These are phyloP conservation scores for Venturia nashicola DNA, from an alignment of 2,329 filamentous ascomycete genomes.

Conservation along the genomic window DNA sequence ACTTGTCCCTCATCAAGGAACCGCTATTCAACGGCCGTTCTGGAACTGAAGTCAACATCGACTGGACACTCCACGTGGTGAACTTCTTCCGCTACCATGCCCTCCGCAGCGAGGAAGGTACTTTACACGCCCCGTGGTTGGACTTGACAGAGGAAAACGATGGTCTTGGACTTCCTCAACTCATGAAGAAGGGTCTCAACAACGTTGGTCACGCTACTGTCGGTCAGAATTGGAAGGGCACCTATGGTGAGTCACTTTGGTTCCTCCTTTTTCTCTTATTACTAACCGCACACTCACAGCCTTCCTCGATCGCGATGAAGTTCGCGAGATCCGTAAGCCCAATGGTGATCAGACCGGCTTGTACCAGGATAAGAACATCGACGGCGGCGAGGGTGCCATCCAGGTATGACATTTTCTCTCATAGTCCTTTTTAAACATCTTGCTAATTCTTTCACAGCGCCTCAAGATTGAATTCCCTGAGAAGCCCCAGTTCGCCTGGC, in stretches of 20 bases:
- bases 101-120: constrained; percentile 23
- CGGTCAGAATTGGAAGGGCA: constrained; percentile 37
- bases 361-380: constrained; percentile 21
- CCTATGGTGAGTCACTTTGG: constrained; percentile 25
- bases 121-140: constrained; percentile 24
- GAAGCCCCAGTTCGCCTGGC: constrained; percentile 21
- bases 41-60: constrained; percentile 29
- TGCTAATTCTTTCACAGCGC: constrained; percentile 17
- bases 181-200: constrained; percentile 27
- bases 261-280: background rate
- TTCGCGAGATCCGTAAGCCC: constrained; percentile 16
- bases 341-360: constrained; percentile 9
- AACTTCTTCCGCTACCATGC: constrained; percentile 44
- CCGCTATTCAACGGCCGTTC: constrained; percentile 30
- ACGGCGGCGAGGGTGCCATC: constrained; percentile 18
- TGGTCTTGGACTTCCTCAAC: constrained; percentile 26
- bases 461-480: constrained; percentile 21
- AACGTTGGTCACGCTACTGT: constrained; percentile 16
- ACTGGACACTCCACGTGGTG: constrained; percentile 34
- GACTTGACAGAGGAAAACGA: constrained; percentile 18
- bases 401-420: constrained; percentile 19
- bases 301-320: constrained; percentile 23
- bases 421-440: constrained; percentile 14
- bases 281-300: constrained; percentile 16
- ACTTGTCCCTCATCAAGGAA: constrained; percentile 20